Percentiles rank a stretch among this genome's conserved stretches.
Conservation (phyloP, 163 green algal species). For the Volvox carteri region DNA sequence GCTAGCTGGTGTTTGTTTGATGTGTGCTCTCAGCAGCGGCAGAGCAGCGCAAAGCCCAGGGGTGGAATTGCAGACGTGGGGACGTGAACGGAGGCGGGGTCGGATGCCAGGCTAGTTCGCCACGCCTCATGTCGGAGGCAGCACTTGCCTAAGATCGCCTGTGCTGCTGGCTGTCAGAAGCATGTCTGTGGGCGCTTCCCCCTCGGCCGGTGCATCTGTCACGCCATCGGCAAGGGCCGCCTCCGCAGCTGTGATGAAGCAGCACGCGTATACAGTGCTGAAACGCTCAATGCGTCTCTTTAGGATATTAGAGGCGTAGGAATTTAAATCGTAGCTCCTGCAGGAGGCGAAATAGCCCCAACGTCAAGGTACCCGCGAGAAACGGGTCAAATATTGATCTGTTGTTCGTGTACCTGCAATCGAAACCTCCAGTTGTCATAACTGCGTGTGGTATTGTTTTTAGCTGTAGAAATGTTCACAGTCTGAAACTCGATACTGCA, state of each 20-base stretch:
- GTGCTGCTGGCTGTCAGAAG: constrained; percentile 37
- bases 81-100: too few species aligned
- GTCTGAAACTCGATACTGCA: too few species aligned
- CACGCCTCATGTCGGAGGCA: not conserved
- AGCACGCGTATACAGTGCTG: constrained; percentile 35
- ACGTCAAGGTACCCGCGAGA: not conserved
- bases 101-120: too few species aligned
- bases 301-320: constrained; percentile 12
- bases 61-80: too few species aligned
- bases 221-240: not conserved
- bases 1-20: too few species aligned
- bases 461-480: too few species aligned
- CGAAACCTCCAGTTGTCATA: constrained; percentile 3
- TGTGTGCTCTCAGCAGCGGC: too few species aligned
- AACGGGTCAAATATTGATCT: not conserved
- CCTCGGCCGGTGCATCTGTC: not conserved
- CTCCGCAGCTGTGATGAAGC: constrained; percentile 20
- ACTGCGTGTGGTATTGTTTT: not conserved
- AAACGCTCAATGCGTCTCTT: constrained; percentile 19
- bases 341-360: not conserved
- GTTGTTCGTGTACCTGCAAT: constrained; percentile 16
- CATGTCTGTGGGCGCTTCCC: not conserved
- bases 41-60: too few species aligned
- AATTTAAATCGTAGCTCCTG: constrained; percentile 24
- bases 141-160: not conserved